These are phyloP conservation scores for Athelia psychrophila DNA, from an alignment of 1,284 basidiomycete genomes.

Conservation along the genomic window DNA sequence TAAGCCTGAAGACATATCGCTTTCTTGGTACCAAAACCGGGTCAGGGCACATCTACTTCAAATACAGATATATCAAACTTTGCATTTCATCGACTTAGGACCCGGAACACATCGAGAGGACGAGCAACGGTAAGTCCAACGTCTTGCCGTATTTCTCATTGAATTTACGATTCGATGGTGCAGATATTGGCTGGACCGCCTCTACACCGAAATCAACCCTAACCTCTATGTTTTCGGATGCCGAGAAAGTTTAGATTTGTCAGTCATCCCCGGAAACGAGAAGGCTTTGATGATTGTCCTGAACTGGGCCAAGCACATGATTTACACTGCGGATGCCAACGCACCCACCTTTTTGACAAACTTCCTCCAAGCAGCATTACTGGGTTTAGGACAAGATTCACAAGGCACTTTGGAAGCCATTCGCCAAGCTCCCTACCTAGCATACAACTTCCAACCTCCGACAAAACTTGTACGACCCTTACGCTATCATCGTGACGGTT, in stretches of 20 bases:
- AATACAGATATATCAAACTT: slow-evolving; percentile 39
- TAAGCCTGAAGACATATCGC: slow-evolving; percentile 16
- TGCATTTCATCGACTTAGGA: slow-evolving; percentile 16
- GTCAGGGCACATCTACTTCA: slow-evolving; percentile 47
- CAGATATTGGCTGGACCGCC: slow-evolving; percentile 33
- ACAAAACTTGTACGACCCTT: not conserved
- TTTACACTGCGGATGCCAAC: slow-evolving; percentile 22
- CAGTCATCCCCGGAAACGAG: slow-evolving; percentile 32
- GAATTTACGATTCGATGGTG: not conserved
- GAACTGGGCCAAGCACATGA: slow-evolving; percentile 36
- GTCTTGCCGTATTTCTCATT: not conserved
- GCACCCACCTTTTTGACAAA: slow-evolving; percentile 22
- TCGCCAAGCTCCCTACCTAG: slow-evolving; percentile 12
- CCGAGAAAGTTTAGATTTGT: slow-evolving; percentile 25
- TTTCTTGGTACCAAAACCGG: slow-evolving; percentile 33
- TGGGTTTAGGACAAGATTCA: slow-evolving; percentile 28
- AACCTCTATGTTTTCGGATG: slow-evolving; percentile 34
- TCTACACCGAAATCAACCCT: slow-evolving; percentile 41
- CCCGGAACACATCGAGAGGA: not conserved
- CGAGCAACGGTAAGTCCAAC: slow-evolving; percentile 1
- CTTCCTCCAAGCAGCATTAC: slow-evolving; percentile 25
- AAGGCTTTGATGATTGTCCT: slow-evolving; percentile 32
- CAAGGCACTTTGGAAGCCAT: slow-evolving; percentile 17
- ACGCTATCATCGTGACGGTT: too few species aligned
- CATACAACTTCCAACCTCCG: slow-evolving; percentile 13